Evolutionary conservation across 352 stramenopile species (phyloP), one percentile per base, ranked within the genome.

Genomic region (Pythium phragmiticola): DNA sequence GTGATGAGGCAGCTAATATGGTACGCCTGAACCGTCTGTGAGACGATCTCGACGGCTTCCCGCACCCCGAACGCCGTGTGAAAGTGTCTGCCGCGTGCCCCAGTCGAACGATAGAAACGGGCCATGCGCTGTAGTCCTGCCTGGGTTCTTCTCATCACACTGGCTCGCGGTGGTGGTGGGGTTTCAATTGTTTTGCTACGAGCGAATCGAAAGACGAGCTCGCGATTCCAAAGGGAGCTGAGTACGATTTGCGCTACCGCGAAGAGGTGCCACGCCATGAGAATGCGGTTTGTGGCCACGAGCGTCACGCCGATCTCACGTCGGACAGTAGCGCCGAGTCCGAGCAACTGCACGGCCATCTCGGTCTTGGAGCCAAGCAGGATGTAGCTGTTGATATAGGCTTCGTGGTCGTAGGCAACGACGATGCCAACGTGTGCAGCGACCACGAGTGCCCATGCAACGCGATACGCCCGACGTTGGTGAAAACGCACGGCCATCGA

Each of bases 361-460:
- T 70, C 63, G 5, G 63, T 57, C 41, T 59, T 60, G 55, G 63
- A 70, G 21, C 63, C 63, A 8, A 70, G 50, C 21, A 70, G 34
- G 63, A 70, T 70, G 42, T 70, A 70, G 36, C 21, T 50, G 19
- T 65, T 65, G 56, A 70, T 70, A 36, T 53, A 70, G 0, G 63
- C 55, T 33, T 70, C 63, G 49, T 70, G 56, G 49, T 64, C 39
- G 23, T 70, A 70, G 14, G 63, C 63, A 17, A 65, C 30, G 2
- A 70, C 56, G 49, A 65, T n/a, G 21, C 63, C 63, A 16, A 70
- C 23, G 36, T 70, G 63, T 0, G 57, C 50, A 2, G 49, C 42
- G 33, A 70, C 42, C 4, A 70, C 50, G 21, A 70, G 63, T 19
- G 9, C 39, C 63, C 63, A 70, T 13, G 63, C 51, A 30, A 70